Evolutionary conservation across 352 stramenopile species (phyloP), one percentile per base, ranked within the genome.

Genomic region (Blastocystis sp.): DNA sequence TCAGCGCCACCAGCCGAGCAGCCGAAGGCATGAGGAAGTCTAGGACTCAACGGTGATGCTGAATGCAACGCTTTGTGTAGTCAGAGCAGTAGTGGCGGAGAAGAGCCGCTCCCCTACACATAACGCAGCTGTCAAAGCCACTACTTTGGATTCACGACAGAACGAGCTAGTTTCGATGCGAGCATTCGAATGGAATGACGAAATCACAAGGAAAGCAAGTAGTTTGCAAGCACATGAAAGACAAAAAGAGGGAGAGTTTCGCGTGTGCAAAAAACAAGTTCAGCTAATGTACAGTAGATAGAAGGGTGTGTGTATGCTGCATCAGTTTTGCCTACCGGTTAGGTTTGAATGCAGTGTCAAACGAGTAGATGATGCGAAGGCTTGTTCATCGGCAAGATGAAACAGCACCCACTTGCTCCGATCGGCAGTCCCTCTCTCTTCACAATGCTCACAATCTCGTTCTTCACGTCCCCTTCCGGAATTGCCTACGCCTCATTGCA

Each of bases 1-100:
- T 81, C 71, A 81, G n/a, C 21, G 71, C 71, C 10, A 81, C 71
- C 6, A 81, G 42, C 66, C 71, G 19, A 0, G 24, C 52, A 42
- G 71, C 71, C 4, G 71, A 59, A 2, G 71, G 71, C 71, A 81
- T 81, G 19, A 81, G 57, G 28, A 81, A 81, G 45, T 81, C 71
- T 81, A 66, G 17, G 19, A 21, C 6, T 64, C 9, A 66, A 7
- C 11, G 19, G 11, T 38, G 7, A 38, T 7, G n/a, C 40, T 6
- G 11, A 0, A 65, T 54, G n/a, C 2, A 52, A 81, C 71, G 45
- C 45, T 81, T 81, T 6, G 71, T 81, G 57, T 66, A 81, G 65
- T 65, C 45, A n/a, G 71, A 81, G n/a, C 52, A 66, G 42, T 66
- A 81, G 40, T 10, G 45, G 63, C 71, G 34, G n/a, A n/a, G 10